These are phyloP conservation scores for Fusarium anthophilum DNA, from an alignment of 2,329 filamentous ascomycete genomes.

Conservation along the genomic window DNA sequence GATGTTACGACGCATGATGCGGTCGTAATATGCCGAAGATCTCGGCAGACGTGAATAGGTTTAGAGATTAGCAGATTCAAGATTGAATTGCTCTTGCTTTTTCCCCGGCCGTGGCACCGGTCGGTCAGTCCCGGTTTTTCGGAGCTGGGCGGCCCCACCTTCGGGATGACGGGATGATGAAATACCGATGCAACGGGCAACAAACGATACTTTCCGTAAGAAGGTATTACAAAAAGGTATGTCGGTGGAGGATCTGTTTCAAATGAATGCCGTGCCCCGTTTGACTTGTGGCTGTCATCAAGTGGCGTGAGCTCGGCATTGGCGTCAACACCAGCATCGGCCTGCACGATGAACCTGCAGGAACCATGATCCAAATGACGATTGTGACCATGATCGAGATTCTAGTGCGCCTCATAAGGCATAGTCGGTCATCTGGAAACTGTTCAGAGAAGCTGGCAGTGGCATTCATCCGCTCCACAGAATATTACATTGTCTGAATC, in stretches of 20 bases:
- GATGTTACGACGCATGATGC: neutral
- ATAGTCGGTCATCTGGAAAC: neutral
- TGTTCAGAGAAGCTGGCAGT: neutral
- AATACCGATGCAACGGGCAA: neutral
- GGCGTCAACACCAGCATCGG: neutral
- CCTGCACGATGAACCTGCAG: constrained; percentile 17
- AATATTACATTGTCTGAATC: too few relatives aligned
- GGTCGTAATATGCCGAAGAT: neutral
- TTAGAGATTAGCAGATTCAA: neutral
- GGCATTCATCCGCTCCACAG: neutral
- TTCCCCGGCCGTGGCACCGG: neutral
- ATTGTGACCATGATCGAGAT: neutral
- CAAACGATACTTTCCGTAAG: neutral
- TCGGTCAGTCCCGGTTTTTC: constrained; percentile 4
- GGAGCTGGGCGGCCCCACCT: constrained; percentile 8
- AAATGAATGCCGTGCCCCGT: fast-evolving
- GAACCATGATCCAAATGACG: neutral
- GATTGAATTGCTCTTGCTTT: neutral
- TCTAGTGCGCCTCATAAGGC: neutral
- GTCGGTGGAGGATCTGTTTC: too few relatives aligned
- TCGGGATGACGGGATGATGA: neutral
- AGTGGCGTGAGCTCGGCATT: constrained; percentile 1
- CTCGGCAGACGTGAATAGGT: neutral
- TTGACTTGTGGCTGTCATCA: neutral
- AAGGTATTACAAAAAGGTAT: neutral